Percentiles rank a stretch among this genome's conserved stretches.
Conservation (phyloP, 2,329 filamentous ascomycete genomes). For the Penicillium sp. region DNA sequence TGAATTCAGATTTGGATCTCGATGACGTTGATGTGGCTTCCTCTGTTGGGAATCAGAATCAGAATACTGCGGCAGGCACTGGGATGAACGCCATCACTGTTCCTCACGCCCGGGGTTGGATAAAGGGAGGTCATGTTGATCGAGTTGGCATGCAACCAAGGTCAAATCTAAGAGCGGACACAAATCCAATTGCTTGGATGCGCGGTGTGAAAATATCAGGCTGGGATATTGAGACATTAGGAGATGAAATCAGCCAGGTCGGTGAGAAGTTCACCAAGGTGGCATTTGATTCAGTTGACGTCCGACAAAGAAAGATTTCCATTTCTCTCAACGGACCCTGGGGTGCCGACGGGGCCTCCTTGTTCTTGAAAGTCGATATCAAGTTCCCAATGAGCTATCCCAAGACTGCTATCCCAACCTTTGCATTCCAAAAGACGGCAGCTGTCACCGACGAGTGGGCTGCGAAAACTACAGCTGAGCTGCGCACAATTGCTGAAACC, state of each 20-base stretch:
- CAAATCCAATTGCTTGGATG: slow-evolving; percentile 65
- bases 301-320: slow-evolving; percentile 53
- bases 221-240: slow-evolving; percentile 56
- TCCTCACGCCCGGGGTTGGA: slow-evolving; percentile 53
- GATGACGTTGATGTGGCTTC: slow-evolving; percentile 51
- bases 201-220: slow-evolving; percentile 61
- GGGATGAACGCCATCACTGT: slow-evolving; percentile 52
- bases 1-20: slow-evolving; percentile 59
- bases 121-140: slow-evolving; percentile 49
- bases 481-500: slow-evolving; percentile 56
- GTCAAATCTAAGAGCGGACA: slow-evolving; percentile 49
- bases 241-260: slow-evolving; percentile 62
- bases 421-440: slow-evolving; percentile 58
- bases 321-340: slow-evolving; percentile 62
- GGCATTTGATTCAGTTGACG: slow-evolving; percentile 59
- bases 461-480: slow-evolving; percentile 50
- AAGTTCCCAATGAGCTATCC: slow-evolving; percentile 61
- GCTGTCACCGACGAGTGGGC: slow-evolving; percentile 55
- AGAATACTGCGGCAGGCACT: slow-evolving; percentile 33
- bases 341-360: slow-evolving; percentile 52
- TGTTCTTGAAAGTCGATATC: slow-evolving; percentile 59
- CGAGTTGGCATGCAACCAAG: slow-evolving; percentile 51
- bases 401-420: slow-evolving; percentile 49
- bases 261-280: slow-evolving; percentile 62
- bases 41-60: slow-evolving; percentile 27